These are phyloP conservation scores for Boehmeria nivea DNA, from an alignment of 306 rosid genomes.

Conservation along the genomic window DNA sequence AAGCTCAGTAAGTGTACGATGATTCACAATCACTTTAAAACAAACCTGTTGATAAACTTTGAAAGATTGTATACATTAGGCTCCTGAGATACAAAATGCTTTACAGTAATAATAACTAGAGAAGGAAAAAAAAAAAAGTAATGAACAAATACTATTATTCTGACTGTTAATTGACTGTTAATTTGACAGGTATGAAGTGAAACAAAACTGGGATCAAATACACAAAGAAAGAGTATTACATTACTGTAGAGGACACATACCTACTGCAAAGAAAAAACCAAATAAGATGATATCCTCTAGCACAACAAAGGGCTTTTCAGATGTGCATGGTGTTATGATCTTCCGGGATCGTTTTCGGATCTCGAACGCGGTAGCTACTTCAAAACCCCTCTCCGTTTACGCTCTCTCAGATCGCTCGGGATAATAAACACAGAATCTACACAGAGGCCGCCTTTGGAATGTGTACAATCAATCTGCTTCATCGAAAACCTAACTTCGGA, in stretches of 20 bases:
- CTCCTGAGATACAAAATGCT: conserved; percentile 25
- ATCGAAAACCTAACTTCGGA: conserved; percentile 79
- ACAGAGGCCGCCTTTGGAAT: conserved; percentile 91
- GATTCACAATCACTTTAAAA: too few species aligned
- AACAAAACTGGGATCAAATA: conserved; percentile 23
- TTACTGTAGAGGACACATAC: conserved; percentile 22
- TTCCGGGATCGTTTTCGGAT: conserved; percentile 11
- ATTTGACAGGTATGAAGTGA: conserved; percentile 21
- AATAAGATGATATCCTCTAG: conserved; percentile 27
- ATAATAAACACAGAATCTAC: conserved; percentile 83
- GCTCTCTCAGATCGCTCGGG: conserved; percentile 62
- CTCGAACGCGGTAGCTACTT: conserved; percentile 31
- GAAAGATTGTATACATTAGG: conserved; percentile 10
- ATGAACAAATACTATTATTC: conserved; percentile 7
- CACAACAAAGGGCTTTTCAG: conserved; percentile 19
- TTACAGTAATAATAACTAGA: conserved; percentile 16
- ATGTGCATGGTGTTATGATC: conserved; percentile 28
- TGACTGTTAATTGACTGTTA: conserved; percentile 5
- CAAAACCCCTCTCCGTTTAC: conserved; percentile 40
- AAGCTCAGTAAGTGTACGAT: too few species aligned
- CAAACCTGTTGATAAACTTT: background rate
- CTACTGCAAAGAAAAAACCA: conserved; percentile 34
- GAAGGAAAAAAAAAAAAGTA: conserved; percentile 2
- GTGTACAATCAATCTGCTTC: conserved; percentile 98
- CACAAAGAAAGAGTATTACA: conserved; percentile 21